Conservation (phyloP, 176 grass and related monocot genomes). For the Bonia amplexicaulis region DNA sequence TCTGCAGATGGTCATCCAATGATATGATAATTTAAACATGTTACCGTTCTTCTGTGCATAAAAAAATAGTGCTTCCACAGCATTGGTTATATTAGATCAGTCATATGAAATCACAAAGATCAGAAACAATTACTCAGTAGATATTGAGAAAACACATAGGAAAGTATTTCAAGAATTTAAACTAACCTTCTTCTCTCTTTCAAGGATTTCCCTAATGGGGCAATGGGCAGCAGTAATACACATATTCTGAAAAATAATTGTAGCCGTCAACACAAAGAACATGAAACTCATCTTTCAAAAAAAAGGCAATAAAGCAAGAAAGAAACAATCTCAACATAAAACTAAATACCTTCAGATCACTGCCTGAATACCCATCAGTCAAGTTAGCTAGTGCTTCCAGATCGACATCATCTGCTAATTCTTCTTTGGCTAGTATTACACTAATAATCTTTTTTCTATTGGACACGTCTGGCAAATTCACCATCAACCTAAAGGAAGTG, state of each 20-base stretch:
- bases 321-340: background rate
- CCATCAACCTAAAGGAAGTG: conserved; percentile 77
- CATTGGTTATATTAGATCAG: background rate
- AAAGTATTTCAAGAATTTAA: conserved; percentile 5
- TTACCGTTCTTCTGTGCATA: background rate
- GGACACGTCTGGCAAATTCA: conserved; percentile 80
- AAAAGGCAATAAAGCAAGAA: conserved; percentile 11
- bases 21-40: background rate
- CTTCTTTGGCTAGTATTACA: conserved; percentile 94
- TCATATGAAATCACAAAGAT: background rate
- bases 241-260: conserved; percentile 60
- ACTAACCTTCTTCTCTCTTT: conserved; percentile 91
- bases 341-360: conserved; percentile 83
- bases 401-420: conserved; percentile 68
- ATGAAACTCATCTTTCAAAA: background rate
- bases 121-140: background rate
- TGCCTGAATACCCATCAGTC: conserved; percentile 96
- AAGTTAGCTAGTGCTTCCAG: conserved; percentile 68
- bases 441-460: conserved; percentile 92
- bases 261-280: conserved; percentile 6
- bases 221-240: conserved; percentile 90
- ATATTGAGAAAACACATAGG: background rate
- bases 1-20: background rate
- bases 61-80: background rate
- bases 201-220: conserved; percentile 91